phyloP scores from a whole-genome alignment of 2,329 filamentous ascomycete species.

The Ramichloridium luteum region DNA sequence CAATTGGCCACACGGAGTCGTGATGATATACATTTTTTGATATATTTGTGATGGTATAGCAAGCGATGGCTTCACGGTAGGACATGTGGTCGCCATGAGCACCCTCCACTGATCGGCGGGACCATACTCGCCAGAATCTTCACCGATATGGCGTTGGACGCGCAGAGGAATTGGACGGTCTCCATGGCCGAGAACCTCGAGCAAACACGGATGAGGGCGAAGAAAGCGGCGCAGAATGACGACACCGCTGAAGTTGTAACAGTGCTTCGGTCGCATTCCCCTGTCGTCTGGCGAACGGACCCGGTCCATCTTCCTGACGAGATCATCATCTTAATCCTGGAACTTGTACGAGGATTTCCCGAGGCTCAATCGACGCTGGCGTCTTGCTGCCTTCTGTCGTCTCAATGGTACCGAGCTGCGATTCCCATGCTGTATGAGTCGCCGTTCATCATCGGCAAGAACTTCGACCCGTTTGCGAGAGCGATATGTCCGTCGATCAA shows the following conservation, averaged over 20 bases:
- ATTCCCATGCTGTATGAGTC: constrained; percentile 40
- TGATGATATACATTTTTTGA: no score
- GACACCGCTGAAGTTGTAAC: constrained; percentile 3
- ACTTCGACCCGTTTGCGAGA: constrained; percentile 42
- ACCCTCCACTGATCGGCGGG: no score
- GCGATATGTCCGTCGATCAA: constrained; percentile 43
- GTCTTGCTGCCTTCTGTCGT: constrained; percentile 40
- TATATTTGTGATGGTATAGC: no score
- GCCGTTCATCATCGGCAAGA: constrained; percentile 40
- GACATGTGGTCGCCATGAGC: no score
- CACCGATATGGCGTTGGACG: constrained; percentile 24
- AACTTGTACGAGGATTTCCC: constrained; percentile 27
- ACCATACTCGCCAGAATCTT: no score
- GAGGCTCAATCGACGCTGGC: constrained; percentile 37
- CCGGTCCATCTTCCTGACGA: constrained; percentile 41
- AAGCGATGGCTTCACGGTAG: no score
- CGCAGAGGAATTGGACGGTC: constrained; percentile 25
- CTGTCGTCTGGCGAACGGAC: constrained; percentile 12
- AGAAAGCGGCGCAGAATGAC: constrained; percentile 5
- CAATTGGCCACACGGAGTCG: no score
- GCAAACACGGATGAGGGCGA: constrained; percentile 11
- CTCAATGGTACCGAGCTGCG: constrained; percentile 45
- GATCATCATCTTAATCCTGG: constrained; percentile 39
- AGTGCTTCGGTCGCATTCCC: no score
- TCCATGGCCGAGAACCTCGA: constrained; percentile 26